Evolutionary conservation across 257 asterid genomes (phyloP).

Genomic region (Rhazya stricta): DNA sequence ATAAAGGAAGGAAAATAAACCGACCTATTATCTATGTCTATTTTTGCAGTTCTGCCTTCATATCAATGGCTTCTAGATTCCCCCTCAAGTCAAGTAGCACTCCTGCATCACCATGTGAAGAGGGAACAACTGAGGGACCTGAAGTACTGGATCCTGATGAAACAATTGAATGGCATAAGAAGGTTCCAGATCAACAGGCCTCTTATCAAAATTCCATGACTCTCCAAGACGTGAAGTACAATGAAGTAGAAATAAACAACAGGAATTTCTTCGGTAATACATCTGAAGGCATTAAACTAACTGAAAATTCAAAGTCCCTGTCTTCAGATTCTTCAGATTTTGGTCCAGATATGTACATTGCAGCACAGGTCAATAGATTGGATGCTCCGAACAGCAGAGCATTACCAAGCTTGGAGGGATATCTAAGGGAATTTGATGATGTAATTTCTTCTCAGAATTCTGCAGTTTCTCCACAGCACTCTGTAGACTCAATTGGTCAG

Average conservation of each 20-base stretch:
- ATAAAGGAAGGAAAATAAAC: too few relatives aligned
- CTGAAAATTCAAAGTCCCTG: conserved; percentile 29
- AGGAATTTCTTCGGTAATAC: conserved; percentile 23
- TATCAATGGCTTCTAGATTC: conserved; percentile 46
- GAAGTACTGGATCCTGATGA: conserved; percentile 44
- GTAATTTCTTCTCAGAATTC: conserved; percentile 61
- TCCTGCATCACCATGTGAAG: conserved; percentile 34
- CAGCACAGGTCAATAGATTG: conserved; percentile 35
- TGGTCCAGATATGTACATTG: conserved; percentile 34
- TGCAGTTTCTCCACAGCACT: conserved; percentile 63
- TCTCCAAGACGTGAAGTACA: conserved; percentile 28
- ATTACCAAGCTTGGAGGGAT: conserved; percentile 22
- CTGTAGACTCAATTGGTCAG: conserved; percentile 44
- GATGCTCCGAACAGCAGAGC: conserved; percentile 14
- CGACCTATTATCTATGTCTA: too few relatives aligned
- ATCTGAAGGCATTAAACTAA: conserved; percentile 25
- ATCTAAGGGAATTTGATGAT: conserved; percentile 51
- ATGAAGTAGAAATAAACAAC: conserved; percentile 25
- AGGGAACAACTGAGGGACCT: conserved; percentile 37
- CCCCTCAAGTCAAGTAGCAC: conserved; percentile 33
- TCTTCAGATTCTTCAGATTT: conserved; percentile 32
- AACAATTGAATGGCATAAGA: conserved; percentile 36
- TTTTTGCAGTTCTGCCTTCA: conserved; percentile 49
- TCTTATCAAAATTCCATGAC: conserved; percentile 31
- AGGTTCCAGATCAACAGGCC: conserved; percentile 27